Evolutionary conservation across 139 green algal species (phyloP).

Genomic region (Coelastrella sp.): DNA sequence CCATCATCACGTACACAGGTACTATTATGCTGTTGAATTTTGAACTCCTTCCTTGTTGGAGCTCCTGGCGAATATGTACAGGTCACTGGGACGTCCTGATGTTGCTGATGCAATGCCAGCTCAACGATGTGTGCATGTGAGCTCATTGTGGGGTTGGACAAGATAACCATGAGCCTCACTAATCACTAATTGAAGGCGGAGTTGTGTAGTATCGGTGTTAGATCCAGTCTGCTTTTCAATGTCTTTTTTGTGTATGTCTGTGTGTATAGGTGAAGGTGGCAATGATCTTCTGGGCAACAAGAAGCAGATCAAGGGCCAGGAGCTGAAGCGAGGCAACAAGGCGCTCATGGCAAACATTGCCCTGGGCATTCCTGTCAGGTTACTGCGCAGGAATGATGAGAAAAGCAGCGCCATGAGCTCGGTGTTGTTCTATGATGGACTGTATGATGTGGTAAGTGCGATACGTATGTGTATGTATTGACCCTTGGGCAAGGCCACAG

Average conservation of each 20-base stretch:
- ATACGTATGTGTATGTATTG: no score
- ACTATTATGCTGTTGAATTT: no score
- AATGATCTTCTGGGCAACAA: conserved; percentile 68
- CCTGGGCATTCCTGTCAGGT: conserved; percentile 69
- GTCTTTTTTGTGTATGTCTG: neutral
- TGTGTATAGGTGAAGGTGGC: conserved; percentile 58
- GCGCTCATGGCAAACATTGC: conserved; percentile 71
- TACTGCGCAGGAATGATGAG: conserved; percentile 63
- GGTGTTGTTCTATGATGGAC: conserved; percentile 64
- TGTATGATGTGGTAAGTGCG: conserved; percentile 64
- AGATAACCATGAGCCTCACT: no score
- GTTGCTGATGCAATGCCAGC: no score
- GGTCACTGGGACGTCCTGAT: no score
- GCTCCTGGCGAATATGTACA: no score
- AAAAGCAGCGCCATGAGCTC: conserved; percentile 24
- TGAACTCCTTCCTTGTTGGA: no score
- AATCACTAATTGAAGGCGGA: no score
- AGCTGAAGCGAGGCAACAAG: conserved; percentile 57
- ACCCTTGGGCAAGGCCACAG: no score
- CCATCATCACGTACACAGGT: conserved; percentile 68
- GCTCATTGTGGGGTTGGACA: no score
- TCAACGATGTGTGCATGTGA: no score
- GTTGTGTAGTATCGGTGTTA: no score
- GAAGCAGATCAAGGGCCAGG: conserved; percentile 63
- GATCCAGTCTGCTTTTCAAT: neutral